Conservation (phyloP, 1,139 yeast genomes). For the Yamadazyma siamensis region DNA sequence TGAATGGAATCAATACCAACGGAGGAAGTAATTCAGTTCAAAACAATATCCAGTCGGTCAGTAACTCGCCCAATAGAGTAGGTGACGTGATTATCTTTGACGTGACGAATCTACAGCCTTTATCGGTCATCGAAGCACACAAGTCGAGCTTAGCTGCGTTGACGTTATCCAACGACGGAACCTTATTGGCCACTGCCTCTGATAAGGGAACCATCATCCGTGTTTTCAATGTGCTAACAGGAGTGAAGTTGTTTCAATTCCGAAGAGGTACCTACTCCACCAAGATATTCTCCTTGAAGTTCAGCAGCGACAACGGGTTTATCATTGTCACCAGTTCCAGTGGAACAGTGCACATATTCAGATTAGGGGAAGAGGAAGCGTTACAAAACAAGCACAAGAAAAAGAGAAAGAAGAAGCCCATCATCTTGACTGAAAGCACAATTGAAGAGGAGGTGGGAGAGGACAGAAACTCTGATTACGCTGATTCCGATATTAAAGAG, state of each 20-base stretch:
- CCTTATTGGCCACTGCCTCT: constrained; percentile 86
- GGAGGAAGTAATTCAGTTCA: constrained; percentile 43
- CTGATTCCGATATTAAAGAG: too few species aligned
- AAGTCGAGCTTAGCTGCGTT: constrained; percentile 80
- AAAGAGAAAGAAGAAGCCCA: constrained; percentile 19
- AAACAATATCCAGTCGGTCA: constrained; percentile 43
- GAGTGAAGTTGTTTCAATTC: constrained; percentile 81
- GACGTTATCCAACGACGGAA: constrained; percentile 76
- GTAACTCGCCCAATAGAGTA: constrained; percentile 48
- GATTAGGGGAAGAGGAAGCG: constrained; percentile 61
- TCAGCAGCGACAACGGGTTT: constrained; percentile 71
- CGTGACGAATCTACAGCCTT: constrained; percentile 71
- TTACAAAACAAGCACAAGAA: constrained; percentile 39
- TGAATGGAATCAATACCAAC: constrained; percentile 42
- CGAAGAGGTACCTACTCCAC: constrained; percentile 95
- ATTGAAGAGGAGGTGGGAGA: constrained; percentile 30
- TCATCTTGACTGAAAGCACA: constrained; percentile 22
- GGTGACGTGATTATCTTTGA: constrained; percentile 93
- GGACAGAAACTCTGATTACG: neutral
- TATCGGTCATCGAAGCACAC: constrained; percentile 91
- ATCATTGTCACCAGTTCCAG: constrained; percentile 87
- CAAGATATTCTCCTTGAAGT: constrained; percentile 76
- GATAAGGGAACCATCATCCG: constrained; percentile 93
- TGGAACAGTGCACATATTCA: constrained; percentile 89
- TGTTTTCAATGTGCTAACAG: constrained; percentile 81